These are phyloP conservation scores for Mitragyna speciosa DNA, from an alignment of 257 asterid genomes.

Conservation along the genomic window DNA sequence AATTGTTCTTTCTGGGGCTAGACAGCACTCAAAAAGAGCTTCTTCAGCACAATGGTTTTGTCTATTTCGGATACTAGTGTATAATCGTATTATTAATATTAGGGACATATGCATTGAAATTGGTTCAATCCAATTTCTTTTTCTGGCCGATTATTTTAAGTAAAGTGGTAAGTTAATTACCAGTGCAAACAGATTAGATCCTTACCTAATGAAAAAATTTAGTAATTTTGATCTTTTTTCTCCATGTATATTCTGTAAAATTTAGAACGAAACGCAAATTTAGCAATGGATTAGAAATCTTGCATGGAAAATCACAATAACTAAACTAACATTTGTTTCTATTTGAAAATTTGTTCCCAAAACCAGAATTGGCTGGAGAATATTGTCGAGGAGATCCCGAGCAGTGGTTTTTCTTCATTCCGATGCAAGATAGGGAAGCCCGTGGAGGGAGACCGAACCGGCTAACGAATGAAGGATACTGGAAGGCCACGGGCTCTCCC, in stretches of 20 bases:
- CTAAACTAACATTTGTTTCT: neutral
- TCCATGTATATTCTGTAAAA: too few relatives aligned
- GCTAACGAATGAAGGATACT: slow-evolving; percentile 53
- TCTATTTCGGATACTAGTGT: too few relatives aligned
- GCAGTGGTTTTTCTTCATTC: slow-evolving; percentile 73
- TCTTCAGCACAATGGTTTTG: too few relatives aligned
- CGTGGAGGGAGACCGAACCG: slow-evolving; percentile 58
- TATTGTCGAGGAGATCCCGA: slow-evolving; percentile 34
- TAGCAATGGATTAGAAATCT: neutral
- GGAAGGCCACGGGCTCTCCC: slow-evolving; percentile 74
- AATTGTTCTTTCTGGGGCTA: too few relatives aligned
- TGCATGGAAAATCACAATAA: neutral
- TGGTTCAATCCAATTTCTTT: too few relatives aligned
- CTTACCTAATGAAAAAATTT: neutral
- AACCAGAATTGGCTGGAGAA: slow-evolving; percentile 45
- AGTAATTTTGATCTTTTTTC: too few relatives aligned
- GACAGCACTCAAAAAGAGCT: too few relatives aligned
- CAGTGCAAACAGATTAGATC: neutral
- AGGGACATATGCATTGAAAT: too few relatives aligned
- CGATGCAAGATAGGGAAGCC: slow-evolving; percentile 50
- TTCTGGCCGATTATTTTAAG: too few relatives aligned
- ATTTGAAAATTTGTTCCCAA: neutral
- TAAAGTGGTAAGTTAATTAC: neutral
- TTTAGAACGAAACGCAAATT: neutral
- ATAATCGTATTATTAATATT: too few relatives aligned